These are phyloP conservation scores for Clavulina sp. DNA, from an alignment of 768 basidiomycete genomes.

Conservation along the genomic window DNA sequence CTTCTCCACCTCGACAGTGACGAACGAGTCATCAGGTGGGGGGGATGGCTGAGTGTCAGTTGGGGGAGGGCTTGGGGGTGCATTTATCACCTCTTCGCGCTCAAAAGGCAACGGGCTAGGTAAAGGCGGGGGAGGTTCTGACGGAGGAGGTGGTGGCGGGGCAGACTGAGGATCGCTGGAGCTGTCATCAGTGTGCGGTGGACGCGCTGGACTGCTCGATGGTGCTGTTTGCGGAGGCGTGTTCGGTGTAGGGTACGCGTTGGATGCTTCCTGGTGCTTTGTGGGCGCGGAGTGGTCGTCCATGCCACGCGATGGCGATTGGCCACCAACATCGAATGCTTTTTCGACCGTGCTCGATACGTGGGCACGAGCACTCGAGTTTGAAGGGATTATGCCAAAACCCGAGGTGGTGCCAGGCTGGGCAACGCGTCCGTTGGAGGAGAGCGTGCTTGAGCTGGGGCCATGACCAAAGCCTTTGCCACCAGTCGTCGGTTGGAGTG, in stretches of 20 bases:
- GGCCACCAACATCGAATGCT: not conserved
- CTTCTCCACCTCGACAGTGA: conserved; percentile 17
- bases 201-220: not conserved
- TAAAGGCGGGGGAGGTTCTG: conserved; percentile 16
- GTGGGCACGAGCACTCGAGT: not conserved
- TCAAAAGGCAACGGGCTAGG: too few species aligned
- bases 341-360: not conserved
- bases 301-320: not conserved
- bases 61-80: conserved; percentile 15
- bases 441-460: too few species aligned
- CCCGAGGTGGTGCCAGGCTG: not conserved
- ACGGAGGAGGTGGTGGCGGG: conserved; percentile 18
- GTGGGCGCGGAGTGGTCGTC: not conserved
- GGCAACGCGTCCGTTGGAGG: not conserved
- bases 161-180: conserved; percentile 9
- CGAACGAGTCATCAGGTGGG: conserved; percentile 20
- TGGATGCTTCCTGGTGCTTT: not conserved
- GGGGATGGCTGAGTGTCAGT: conserved; percentile 4
- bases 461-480: not conserved
- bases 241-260: conserved; percentile 2
- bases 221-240: not conserved
- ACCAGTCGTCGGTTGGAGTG: not conserved
- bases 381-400: not conserved
- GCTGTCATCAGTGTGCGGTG: not conserved
- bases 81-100: too few species aligned